A percentile compares a stretch with the other conserved stretches of the same genome.
phyloP scores from a whole-genome alignment of 2,329 filamentous ascomycete genomes.

The Capronia epimyces region DNA sequence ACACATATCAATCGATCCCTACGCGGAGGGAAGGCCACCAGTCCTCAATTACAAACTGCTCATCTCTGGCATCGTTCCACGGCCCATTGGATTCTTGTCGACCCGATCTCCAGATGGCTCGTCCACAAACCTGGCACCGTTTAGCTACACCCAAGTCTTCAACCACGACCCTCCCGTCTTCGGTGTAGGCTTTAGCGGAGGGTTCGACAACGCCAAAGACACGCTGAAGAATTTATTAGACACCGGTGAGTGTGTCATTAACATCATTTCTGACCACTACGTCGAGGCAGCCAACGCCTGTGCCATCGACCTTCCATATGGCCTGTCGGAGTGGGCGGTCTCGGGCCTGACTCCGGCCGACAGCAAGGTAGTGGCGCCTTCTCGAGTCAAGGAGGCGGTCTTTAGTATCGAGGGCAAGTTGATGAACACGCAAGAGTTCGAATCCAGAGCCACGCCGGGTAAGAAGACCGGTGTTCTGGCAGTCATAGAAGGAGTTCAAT shows the following conservation, averaged over 20 bases:
- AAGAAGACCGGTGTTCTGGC: slow-evolving; percentile 69
- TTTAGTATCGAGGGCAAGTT: slow-evolving; percentile 78
- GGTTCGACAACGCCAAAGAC: slow-evolving; percentile 64
- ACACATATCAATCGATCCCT: slow-evolving; percentile 77
- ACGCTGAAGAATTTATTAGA: slow-evolving; percentile 68
- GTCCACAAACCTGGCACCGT: slow-evolving; percentile 74
- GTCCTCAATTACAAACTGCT: slow-evolving; percentile 85
- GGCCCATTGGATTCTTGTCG: slow-evolving; percentile 66
- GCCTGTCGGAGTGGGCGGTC: slow-evolving; percentile 71
- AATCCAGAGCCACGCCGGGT: slow-evolving; percentile 63
- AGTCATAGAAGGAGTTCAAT: slow-evolving; percentile 75
- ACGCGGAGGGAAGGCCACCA: slow-evolving; percentile 61
- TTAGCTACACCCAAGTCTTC: slow-evolving; percentile 78
- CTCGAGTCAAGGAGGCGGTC: slow-evolving; percentile 74
- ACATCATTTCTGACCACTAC: slow-evolving; percentile 79
- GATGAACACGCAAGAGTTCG: slow-evolving; percentile 68
- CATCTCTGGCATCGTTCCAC: slow-evolving; percentile 74
- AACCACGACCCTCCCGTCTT: slow-evolving; percentile 85
- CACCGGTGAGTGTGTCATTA: slow-evolving; percentile 72
- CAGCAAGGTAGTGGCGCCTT: slow-evolving; percentile 60
- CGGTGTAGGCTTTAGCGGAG: slow-evolving; percentile 56
- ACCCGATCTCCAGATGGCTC: slow-evolving; percentile 58
- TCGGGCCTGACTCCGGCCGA: slow-evolving; percentile 67
- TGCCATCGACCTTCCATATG: slow-evolving; percentile 70
- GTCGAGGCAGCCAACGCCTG: slow-evolving; percentile 84